Evolutionary conservation across 371 early-diverging fungal species (phyloP).

Genomic region (Umbelopsis sp.): DNA sequence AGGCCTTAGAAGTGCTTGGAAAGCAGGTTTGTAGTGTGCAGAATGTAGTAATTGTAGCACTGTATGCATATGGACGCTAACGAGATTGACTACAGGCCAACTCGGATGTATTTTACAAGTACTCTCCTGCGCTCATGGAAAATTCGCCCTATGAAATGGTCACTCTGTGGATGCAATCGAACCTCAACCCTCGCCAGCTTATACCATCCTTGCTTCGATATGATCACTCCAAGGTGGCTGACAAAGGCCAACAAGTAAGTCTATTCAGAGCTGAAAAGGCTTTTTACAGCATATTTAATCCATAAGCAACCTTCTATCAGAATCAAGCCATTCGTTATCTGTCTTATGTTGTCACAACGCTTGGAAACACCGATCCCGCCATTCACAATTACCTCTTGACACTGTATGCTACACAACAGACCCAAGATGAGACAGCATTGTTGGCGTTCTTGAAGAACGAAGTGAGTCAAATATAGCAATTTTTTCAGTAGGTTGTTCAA

Average conservation of each 20-base stretch:
- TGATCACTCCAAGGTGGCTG: conserved; percentile 47
- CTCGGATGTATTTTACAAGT: conserved; percentile 84
- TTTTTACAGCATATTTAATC: neutral
- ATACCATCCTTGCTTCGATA: conserved; percentile 88
- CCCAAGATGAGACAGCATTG: conserved; percentile 62
- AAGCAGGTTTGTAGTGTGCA: conserved; percentile 56
- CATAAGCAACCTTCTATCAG: conserved; percentile 23
- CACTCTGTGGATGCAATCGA: conserved; percentile 82
- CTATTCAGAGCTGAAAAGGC: neutral
- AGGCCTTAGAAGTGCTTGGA: conserved; percentile 76
- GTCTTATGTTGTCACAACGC: conserved; percentile 75
- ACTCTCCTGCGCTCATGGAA: conserved; percentile 81
- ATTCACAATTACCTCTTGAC: conserved; percentile 92
- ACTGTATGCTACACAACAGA: conserved; percentile 77
- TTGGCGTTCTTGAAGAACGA: conserved; percentile 74
- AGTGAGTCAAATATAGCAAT: conserved; percentile 31
- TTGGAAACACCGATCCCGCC: conserved; percentile 80
- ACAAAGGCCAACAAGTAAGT: conserved; percentile 33
- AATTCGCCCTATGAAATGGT: conserved; percentile 81
- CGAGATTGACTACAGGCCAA: conserved; percentile 48
- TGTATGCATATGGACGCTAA: neutral
- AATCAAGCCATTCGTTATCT: conserved; percentile 92
- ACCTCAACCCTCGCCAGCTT: conserved; percentile 80
- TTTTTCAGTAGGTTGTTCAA: neutral
- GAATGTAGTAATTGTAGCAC: too few relatives aligned